These are phyloP conservation scores for Barnettozyma sp. DNA, from an alignment of 805 yeast species.

Conservation along the genomic window DNA sequence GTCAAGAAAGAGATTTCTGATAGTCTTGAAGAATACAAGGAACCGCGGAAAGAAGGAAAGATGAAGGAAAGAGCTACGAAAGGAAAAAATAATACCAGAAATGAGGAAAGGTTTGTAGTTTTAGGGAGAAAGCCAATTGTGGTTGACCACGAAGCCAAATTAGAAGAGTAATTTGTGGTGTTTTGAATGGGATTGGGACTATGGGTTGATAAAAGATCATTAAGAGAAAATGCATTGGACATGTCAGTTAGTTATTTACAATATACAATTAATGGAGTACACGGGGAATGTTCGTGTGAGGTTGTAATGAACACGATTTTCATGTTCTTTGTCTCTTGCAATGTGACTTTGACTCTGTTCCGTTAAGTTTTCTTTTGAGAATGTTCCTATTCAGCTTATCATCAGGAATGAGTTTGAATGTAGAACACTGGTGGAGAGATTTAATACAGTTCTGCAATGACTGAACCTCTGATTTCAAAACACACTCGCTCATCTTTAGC, in stretches of 20 bases:
- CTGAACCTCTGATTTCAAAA: conserved; percentile 48
- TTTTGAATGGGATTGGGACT: too few relatives aligned
- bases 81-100: background rate
- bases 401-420: conserved; percentile 45
- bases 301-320: too few relatives aligned
- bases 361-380: conserved; percentile 40
- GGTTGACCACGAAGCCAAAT: conserved; percentile 1
- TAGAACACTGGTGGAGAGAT: conserved; percentile 18
- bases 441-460: conserved; percentile 38
- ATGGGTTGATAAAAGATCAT: background rate
- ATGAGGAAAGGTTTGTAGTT: conserved; percentile 5
- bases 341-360: conserved; percentile 23
- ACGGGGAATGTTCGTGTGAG: too few relatives aligned
- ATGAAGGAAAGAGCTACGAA: too few relatives aligned
- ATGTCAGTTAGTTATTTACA: too few relatives aligned
- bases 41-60: too few relatives aligned
- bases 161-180: background rate
- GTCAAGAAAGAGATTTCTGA: too few relatives aligned
- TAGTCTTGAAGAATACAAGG: too few relatives aligned
- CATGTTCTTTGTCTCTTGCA: too few relatives aligned
- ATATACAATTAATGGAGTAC: too few relatives aligned
- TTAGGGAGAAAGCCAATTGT: conserved; percentile 9
- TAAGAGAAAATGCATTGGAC: too few relatives aligned
- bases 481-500: conserved; percentile 44
- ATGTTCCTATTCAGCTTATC: conserved; percentile 53